Evolutionary conservation across 331 rosid species (phyloP), one percentile per base, ranked within the genome.

Genomic region (Dryas integrifolia): DNA sequence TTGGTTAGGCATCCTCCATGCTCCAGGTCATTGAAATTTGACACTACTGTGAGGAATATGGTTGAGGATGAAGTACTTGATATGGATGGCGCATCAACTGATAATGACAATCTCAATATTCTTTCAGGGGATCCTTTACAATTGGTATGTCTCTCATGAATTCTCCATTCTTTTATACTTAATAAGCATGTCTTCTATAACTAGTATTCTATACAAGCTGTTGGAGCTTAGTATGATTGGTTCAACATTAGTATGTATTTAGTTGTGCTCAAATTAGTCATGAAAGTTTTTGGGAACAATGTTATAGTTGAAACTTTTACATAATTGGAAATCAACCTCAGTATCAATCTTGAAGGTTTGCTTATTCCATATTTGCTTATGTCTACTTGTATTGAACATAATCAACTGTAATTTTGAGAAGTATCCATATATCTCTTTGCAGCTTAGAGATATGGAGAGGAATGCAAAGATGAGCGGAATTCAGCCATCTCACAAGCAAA

Each of bases 361-460:
- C 1, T 14, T n/a, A 49, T 67, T 8, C 5, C 26, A 15, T 30
- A 5, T 44, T 57, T 15, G 59, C 4, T 11, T 2, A 2, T 3
- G 16, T 13, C 10, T 59, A 59, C 12, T 59, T 59, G 45, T 18
- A 10, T 38, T 15, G 61, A 12, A 40, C 49, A 40, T 35, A 4
- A 50, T 57, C 21, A 61, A 35, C 58, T 43, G 14, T 57, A 63
- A 16, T 63, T 62, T 49, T 12, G 50, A 55, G 50, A 62, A n/a
- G 50, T 86, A 69, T 67, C 16, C 8, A 4, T 76, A 62, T 21
- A 64, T 74, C 39, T 65, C 70, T 67, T 64, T 79, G 83, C 91
- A 93, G 98, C 83, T 93, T 59, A 81, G 81, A 74, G 95, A 89
- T 71, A 93, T 84, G 67, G 98, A 89, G 84, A 82, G 73, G 65